These are phyloP conservation scores for Plasmodium blacklocki DNA, from an alignment of 169 alveolate species.

Conservation along the genomic window DNA sequence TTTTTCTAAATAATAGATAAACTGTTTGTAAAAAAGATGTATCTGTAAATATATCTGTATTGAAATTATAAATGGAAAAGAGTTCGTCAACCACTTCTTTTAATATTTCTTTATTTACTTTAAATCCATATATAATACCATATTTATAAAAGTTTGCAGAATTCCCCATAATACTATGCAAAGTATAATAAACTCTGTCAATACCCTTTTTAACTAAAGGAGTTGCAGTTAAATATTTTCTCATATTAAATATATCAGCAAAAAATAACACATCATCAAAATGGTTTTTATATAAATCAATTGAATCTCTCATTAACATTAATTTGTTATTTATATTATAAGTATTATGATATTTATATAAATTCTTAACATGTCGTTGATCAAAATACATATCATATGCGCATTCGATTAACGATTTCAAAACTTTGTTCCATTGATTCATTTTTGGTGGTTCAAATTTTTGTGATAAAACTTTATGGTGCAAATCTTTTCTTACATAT, in stretches of 20 bases:
- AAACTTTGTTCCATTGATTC: neutral
- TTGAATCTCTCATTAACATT: slow-evolving; percentile 54
- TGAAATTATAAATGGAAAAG: slow-evolving; percentile 19
- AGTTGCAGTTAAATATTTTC: slow-evolving; percentile 37
- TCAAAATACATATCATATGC: slow-evolving; percentile 39
- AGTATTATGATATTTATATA: slow-evolving; percentile 7
- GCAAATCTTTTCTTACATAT: neutral
- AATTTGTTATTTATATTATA: slow-evolving; percentile 32
- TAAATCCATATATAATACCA: slow-evolving; percentile 58
- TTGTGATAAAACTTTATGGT: neutral
- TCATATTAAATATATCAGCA: slow-evolving; percentile 49
- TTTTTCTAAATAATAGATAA: slow-evolving; percentile 27
- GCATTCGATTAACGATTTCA: slow-evolving; percentile 1
- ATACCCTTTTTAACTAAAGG: neutral
- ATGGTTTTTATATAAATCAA: slow-evolving; percentile 22
- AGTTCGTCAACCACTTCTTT: slow-evolving; percentile 28
- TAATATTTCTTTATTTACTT: slow-evolving; percentile 11
- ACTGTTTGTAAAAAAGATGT: slow-evolving; percentile 25
- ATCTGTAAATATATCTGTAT: slow-evolving; percentile 16
- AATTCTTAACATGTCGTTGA: slow-evolving; percentile 47
- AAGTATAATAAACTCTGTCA: slow-evolving; percentile 6
- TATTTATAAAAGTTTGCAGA: slow-evolving; percentile 44
- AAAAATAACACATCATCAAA: slow-evolving; percentile 39
- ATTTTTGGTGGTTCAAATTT: slow-evolving; percentile 12
- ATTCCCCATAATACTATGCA: slow-evolving; percentile 9